Evolutionary conservation across 306 rosid species (phyloP).

Genomic region (Luffa aegyptiaca): DNA sequence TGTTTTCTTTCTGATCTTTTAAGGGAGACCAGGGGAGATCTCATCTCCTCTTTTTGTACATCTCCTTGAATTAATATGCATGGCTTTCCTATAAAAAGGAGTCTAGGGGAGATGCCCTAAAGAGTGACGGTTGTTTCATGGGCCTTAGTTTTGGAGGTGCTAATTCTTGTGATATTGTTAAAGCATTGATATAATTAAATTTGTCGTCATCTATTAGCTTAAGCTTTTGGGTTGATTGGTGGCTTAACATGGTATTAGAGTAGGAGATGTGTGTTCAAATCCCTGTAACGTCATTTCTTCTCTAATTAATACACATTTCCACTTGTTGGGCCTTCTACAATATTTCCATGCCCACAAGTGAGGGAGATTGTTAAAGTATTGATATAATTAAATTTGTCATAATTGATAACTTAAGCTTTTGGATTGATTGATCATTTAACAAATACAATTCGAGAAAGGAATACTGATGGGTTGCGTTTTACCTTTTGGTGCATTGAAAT

Average conservation of each 20-base stretch:
- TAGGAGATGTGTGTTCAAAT: too few species aligned
- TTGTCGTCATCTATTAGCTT: not conserved
- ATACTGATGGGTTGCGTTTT: not conserved
- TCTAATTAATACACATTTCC: too few species aligned
- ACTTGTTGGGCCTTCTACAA: too few species aligned
- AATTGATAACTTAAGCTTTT: too few species aligned
- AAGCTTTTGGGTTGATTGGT: too few species aligned
- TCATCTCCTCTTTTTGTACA: not conserved
- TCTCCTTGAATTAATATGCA: not conserved
- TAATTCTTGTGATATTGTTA: not conserved
- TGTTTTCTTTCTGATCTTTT: not conserved
- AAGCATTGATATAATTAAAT: too few species aligned
- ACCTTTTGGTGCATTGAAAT: not conserved
- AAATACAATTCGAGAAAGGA: not conserved
- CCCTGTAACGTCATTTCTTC: too few species aligned
- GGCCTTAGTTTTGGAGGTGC: not conserved
- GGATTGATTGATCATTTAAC: not conserved
- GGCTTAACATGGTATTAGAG: too few species aligned
- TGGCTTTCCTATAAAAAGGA: not conserved
- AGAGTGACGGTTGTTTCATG: not conserved
- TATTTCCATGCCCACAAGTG: too few species aligned
- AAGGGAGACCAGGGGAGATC: not conserved
- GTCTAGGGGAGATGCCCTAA: not conserved
- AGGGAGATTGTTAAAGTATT: too few species aligned
- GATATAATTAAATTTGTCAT: too few species aligned